Evolutionary conservation across 1,139 yeast species (phyloP), one percentile per base, ranked within the genome.

Genomic region (Nakaseomyces bracarensis): DNA sequence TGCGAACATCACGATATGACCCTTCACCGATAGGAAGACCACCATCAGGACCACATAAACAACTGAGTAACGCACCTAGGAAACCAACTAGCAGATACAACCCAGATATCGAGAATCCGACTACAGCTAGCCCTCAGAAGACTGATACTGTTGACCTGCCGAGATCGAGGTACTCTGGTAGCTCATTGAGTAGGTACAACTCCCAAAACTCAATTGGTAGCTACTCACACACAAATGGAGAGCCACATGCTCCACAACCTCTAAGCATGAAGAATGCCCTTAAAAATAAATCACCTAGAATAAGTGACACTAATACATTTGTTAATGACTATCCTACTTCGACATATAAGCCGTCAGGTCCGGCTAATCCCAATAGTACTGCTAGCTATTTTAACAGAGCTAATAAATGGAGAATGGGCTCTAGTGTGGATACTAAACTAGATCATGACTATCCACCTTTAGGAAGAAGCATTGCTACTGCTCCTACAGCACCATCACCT

Each of bases 1-100:
- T 46, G 10, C 43, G 58, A 41, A 48, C 50, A 11, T 54, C 58
- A 10, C 40, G 60, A 23, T 55, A 55, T 41, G 55, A 55, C 40
- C 57, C 58, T 3, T 15, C 29, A 11, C 34, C 42, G 21, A 28
- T 34, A 3, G 21, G 9, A 7, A 40, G 42, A 25, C 39, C 42
- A 10, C 22, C 36, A n/a, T 40, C 42, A n/a, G 29, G 28, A 10
- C 27, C 38, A 6, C 29, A 27, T n/a, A 21, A 13, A 36, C 27
- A 39, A 9, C 22, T 44, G 4, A 25, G 34, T 7, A 34, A 23
- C 16, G 26, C 39, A 11, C 28, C 23, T 23, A 42, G 45, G 21
- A 30, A 38, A 15, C 38, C 36, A 8, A 43, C 44, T 15, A 52
- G 56, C 36, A 40, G 56, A 18, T 52, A 52, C 37, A 51, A 51